Evolutionary conservation across 2,329 filamentous ascomycete species (phyloP).

Genomic region (Volutella citrinella): DNA sequence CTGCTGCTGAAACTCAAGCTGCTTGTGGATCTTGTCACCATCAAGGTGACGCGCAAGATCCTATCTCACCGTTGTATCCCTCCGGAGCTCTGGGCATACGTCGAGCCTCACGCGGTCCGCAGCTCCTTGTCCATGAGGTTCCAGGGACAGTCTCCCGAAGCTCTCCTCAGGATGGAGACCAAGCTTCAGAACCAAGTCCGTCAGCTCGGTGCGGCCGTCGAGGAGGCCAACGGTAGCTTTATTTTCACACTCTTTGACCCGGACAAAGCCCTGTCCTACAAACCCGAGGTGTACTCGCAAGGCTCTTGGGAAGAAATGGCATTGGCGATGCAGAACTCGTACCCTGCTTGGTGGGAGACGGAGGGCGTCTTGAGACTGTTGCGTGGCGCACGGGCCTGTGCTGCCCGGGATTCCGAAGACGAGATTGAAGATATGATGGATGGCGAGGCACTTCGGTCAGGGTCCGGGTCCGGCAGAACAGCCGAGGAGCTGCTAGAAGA

Average conservation of each 20-base stretch:
- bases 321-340: slow-evolving; percentile 1
- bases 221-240: background rate
- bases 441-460: background rate
- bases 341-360: slow-evolving; percentile 6
- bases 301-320: slow-evolving; percentile 4
- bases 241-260: slow-evolving; percentile 4
- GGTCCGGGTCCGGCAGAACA: background rate
- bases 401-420: background rate
- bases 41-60: slow-evolving; percentile 7
- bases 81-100: slow-evolving; percentile 1
- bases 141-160: background rate
- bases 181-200: slow-evolving; percentile 1
- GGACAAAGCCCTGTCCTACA: slow-evolving; percentile 1
- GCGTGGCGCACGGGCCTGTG: slow-evolving; percentile 1
- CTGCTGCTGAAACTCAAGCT: slow-evolving; percentile 9
- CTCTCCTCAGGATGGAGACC: slow-evolving; percentile 1
- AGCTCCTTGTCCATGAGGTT: slow-evolving; percentile 5
- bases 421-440: slow-evolving; percentile 2
- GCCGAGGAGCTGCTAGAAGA: background rate
- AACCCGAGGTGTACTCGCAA: background rate
- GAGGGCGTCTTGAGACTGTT: slow-evolving; percentile 3
- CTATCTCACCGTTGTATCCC: background rate
- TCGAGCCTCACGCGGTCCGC: slow-evolving; percentile 4
- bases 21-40: slow-evolving; percentile 6
- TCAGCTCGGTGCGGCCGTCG: background rate